These are phyloP conservation scores for Daldinia loculata DNA, from an alignment of 495 filamentous ascomycete genomes.

Conservation along the genomic window DNA sequence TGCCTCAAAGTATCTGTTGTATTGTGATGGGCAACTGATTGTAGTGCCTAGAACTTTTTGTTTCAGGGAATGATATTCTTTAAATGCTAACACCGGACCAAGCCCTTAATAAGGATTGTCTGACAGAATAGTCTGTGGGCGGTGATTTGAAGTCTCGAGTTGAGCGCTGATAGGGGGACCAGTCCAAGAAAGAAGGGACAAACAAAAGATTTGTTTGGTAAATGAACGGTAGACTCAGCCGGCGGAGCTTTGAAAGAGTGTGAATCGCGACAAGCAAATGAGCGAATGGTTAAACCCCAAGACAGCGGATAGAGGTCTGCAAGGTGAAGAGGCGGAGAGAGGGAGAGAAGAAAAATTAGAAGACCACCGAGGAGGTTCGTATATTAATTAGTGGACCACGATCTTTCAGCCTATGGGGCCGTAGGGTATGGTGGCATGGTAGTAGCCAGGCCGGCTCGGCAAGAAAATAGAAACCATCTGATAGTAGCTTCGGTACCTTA, in stretches of 20 bases:
- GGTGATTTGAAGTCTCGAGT: slow-evolving; percentile 22
- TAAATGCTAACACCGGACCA: slow-evolving; percentile 25
- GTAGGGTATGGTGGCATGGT: slow-evolving; percentile 1
- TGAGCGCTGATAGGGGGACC: slow-evolving; percentile 28
- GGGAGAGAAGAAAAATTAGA: slow-evolving; percentile 13
- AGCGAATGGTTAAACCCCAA: slow-evolving; percentile 39
- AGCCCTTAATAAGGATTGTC: slow-evolving; percentile 26
- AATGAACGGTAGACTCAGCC: slow-evolving; percentile 55
- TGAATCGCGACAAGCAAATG: slow-evolving; percentile 38
- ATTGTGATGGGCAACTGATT: slow-evolving; percentile 17
- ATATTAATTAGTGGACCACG: slow-evolving; percentile 36
- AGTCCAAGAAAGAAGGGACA: slow-evolving; percentile 42
- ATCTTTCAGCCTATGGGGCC: slow-evolving; percentile 10
- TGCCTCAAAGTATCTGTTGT: slow-evolving; percentile 2
- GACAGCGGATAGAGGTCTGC: slow-evolving; percentile 31
- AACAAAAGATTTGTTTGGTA: slow-evolving; percentile 43
- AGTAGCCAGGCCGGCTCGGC: slow-evolving; percentile 10
- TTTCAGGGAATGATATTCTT: slow-evolving; percentile 37
- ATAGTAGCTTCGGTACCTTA: slow-evolving; percentile 5
- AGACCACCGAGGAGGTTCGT: slow-evolving; percentile 27
- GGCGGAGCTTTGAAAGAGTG: slow-evolving; percentile 42
- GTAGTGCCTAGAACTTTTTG: slow-evolving; percentile 11
- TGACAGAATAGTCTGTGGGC: slow-evolving; percentile 3
- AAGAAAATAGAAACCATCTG: slow-evolving; percentile 12
- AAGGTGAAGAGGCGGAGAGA: slow-evolving; percentile 34